These are phyloP conservation scores for Candida montana DNA, from an alignment of 805 yeast genomes.

Conservation along the genomic window DNA sequence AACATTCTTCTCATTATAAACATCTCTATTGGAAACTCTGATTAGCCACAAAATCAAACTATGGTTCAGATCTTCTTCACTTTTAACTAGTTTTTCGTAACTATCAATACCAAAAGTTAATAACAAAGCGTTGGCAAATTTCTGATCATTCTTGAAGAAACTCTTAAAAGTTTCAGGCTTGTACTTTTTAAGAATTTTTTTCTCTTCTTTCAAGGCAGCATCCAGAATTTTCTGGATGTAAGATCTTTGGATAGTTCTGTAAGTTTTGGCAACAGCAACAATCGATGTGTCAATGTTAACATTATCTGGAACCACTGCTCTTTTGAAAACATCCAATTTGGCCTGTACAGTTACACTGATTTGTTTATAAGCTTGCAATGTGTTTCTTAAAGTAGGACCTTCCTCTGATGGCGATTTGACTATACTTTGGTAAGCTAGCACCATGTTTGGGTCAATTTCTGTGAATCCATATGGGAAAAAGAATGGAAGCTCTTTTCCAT, in stretches of 20 bases:
- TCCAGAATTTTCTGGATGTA: slow-evolving; percentile 43
- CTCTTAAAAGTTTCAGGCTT: slow-evolving; percentile 51
- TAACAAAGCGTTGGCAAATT: slow-evolving; percentile 48
- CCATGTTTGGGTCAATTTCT: slow-evolving; percentile 39
- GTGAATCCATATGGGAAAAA: slow-evolving; percentile 27
- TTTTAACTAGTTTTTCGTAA: slow-evolving; percentile 43
- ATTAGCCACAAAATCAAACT: slow-evolving; percentile 59
- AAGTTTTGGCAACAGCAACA: slow-evolving; percentile 35
- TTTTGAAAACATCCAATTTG: slow-evolving; percentile 40
- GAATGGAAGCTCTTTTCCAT: slow-evolving; percentile 37
- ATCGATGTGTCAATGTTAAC: slow-evolving; percentile 21
- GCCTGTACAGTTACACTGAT: slow-evolving; percentile 44
- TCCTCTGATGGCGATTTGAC: slow-evolving; percentile 46
- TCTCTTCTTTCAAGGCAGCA: slow-evolving; percentile 41
- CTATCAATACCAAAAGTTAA: slow-evolving; percentile 51
- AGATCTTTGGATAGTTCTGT: slow-evolving; percentile 43
- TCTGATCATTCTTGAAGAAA: slow-evolving; percentile 49
- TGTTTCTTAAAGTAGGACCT: slow-evolving; percentile 44
- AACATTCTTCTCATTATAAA: slow-evolving; percentile 21
- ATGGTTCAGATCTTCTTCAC: slow-evolving; percentile 48
- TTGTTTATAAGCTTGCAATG: slow-evolving; percentile 56
- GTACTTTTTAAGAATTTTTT: slow-evolving; percentile 34
- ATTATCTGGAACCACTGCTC: slow-evolving; percentile 24
- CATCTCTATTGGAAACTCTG: slow-evolving; percentile 44
- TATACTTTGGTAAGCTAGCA: slow-evolving; percentile 50